Percentiles rank a stretch among this genome's conserved stretches.
These are phyloP conservation scores for Colletotrichum cereale DNA, from an alignment of 2,329 filamentous ascomycete genomes.

Conservation along the genomic window DNA sequence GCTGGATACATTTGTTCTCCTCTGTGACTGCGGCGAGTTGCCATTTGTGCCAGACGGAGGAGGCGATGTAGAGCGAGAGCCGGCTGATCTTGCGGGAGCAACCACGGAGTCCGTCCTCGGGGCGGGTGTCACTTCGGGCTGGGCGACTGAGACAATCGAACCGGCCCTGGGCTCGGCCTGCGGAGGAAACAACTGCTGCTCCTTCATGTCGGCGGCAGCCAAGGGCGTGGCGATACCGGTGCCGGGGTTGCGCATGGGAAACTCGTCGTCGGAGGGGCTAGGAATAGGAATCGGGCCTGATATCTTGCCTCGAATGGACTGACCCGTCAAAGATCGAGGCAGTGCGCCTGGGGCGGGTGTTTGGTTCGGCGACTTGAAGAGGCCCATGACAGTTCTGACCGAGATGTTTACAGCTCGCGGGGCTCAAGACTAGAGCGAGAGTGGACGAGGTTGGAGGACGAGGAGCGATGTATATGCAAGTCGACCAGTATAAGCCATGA, in stretches of 20 bases:
- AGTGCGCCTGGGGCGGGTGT: constrained; percentile 54
- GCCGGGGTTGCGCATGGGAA: constrained; percentile 62
- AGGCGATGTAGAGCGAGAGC: constrained; percentile 29
- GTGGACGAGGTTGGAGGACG: constrained; percentile 15
- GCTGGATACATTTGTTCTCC: constrained; percentile 54
- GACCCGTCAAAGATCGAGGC: constrained; percentile 50
- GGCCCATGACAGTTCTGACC: constrained; percentile 48
- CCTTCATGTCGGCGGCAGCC: constrained; percentile 44
- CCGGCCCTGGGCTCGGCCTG: constrained; percentile 21
- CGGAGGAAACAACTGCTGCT: constrained; percentile 37
- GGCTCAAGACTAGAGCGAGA: constrained; percentile 25
- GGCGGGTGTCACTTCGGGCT: constrained; percentile 23
- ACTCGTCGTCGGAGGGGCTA: constrained; percentile 63
- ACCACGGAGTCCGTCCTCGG: constrained; percentile 32
- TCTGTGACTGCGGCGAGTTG: constrained; percentile 46
- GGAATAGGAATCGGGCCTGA: constrained; percentile 71
- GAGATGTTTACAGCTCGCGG: constrained; percentile 18
- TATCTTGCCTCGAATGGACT: constrained; percentile 70
- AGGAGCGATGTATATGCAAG: constrained; percentile 37
- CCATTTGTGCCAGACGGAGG: constrained; percentile 36
- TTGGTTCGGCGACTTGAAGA: constrained; percentile 58
- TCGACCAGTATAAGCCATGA: constrained; percentile 37
- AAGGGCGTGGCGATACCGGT: constrained; percentile 51
- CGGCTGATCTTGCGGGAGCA: constrained; percentile 20
- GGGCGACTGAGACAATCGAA: constrained; percentile 28